Conservation (phyloP, 768 basidiomycete genomes). For the Pleurotus tuoliensis region DNA sequence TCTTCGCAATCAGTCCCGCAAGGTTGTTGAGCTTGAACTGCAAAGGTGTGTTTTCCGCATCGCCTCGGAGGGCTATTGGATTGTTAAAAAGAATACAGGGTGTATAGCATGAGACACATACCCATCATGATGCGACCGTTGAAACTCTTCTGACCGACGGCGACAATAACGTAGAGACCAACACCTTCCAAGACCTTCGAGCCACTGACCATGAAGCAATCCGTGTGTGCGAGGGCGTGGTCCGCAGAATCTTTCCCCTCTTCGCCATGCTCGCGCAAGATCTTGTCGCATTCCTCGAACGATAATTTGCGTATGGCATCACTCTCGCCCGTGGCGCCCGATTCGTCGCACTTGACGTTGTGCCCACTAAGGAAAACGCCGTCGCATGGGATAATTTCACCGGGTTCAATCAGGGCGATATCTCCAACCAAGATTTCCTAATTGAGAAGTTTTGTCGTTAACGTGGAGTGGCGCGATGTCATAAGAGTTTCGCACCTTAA, state of each 20-base stretch:
- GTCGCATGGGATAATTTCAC: slow-evolving; percentile 94
- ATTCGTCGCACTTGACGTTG: slow-evolving; percentile 94
- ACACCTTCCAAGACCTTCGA: slow-evolving; percentile 94
- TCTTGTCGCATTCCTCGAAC: slow-evolving; percentile 60
- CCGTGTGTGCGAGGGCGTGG: slow-evolving; percentile 52
- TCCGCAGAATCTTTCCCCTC: slow-evolving; percentile 2
- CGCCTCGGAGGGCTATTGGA: slow-evolving; percentile 72
- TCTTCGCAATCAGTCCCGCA: slow-evolving; percentile 94
- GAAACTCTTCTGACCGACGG: slow-evolving; percentile 90
- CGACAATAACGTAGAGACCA: slow-evolving; percentile 87
- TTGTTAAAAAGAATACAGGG: background rate
- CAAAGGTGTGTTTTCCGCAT: slow-evolving; percentile 86
- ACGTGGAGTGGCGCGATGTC: slow-evolving; percentile 11
- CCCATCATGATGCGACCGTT: slow-evolving; percentile 98
- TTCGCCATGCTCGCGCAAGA: slow-evolving; percentile 29
- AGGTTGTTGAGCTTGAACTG: slow-evolving; percentile 90
- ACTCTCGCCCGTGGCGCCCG: slow-evolving; percentile 93
- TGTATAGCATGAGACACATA: slow-evolving; percentile 33
- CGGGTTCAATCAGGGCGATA: slow-evolving; percentile 86
- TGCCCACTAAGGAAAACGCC: slow-evolving; percentile 92
- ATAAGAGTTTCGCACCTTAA: slow-evolving; percentile 52
- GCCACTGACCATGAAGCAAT: slow-evolving; percentile 91
- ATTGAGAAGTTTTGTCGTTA: slow-evolving; percentile 19
- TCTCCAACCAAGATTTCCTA: slow-evolving; percentile 94
- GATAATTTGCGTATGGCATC: slow-evolving; percentile 89